phyloP scores from a whole-genome alignment of 331 rosid species.

The Dryas integrifolia region DNA sequence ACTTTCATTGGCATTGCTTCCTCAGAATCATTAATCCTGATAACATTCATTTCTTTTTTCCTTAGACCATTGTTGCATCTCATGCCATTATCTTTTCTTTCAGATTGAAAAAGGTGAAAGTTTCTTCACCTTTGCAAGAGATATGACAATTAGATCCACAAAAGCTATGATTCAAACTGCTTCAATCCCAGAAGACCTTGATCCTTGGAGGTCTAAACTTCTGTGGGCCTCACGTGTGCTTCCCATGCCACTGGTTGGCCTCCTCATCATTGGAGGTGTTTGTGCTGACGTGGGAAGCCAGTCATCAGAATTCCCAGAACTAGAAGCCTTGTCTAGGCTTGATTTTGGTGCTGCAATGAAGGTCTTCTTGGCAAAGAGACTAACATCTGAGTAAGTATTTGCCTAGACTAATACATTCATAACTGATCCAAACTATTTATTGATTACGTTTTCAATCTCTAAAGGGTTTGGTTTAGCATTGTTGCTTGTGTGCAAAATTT shows the following conservation, averaged over 20 bases:
- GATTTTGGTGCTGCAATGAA: slow-evolving; percentile 92
- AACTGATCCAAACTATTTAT: not conserved
- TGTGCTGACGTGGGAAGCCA: slow-evolving; percentile 69
- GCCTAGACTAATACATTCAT: not conserved
- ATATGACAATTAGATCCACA: slow-evolving; percentile 80
- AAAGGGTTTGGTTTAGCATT: not conserved
- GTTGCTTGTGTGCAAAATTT: not conserved
- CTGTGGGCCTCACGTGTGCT: slow-evolving; percentile 91
- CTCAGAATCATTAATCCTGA: not conserved
- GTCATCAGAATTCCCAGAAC: slow-evolving; percentile 76
- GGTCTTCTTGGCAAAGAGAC: slow-evolving; percentile 77
- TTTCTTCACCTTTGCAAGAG: slow-evolving; percentile 85
- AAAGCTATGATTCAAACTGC: slow-evolving; percentile 66
- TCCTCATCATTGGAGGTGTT: slow-evolving; percentile 67
- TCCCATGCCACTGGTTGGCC: slow-evolving; percentile 97
- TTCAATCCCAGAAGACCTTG: slow-evolving; percentile 72
- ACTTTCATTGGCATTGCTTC: not conserved
- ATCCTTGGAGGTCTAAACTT: slow-evolving; percentile 83
- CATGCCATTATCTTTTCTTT: slow-evolving; percentile 25
- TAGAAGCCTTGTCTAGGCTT: slow-evolving; percentile 93
- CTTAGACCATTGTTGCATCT: not conserved
- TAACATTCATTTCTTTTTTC: too few relatives aligned
- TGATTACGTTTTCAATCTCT: not conserved
- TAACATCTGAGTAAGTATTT: slow-evolving; percentile 70
- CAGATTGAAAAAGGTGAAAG: slow-evolving; percentile 90